Evolutionary conservation across 805 yeast species (phyloP), one percentile per base, ranked within the genome.

Genomic region (Saturnispora kantuleensis): DNA sequence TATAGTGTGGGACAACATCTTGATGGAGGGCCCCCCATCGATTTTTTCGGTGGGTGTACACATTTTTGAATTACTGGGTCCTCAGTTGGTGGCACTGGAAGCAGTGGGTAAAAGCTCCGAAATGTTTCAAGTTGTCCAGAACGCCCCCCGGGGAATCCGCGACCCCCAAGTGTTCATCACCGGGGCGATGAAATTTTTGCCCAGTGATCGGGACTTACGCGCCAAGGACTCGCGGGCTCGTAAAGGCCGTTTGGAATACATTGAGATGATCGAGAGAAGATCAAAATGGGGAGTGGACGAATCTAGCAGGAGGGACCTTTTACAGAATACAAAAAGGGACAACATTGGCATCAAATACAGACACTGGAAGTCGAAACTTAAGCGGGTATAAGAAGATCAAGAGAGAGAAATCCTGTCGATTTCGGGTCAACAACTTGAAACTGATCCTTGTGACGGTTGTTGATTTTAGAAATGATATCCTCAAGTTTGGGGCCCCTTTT

Each of bases 1-100:
- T 37, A 67, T 97, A 45, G 81, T 93, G 0, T 90, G 98, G 97
- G 98, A 93, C 63, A 85, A 94, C 50, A 65, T 90, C 41, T 89
- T 94, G 69, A 87, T 84, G 57, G 97, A 90, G 59, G 96, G 87
- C 28, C 81, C 95, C 1, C 85, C 85, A 56, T 76, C 93, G 10
- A 68, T 93, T 13, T 93, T 88, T 66, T 77, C 95, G 47, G 74
- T 85, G 3, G 81, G 95, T 1, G 64, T 90, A 44, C 82, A 96
- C 1, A 74, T 93, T 11, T 75, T 89, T 59, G 84, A 84, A 56
- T 61, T 81, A 50, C 70, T 88, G 43, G 89, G 84, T 55, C 82
- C 85, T 1, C 75, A 75, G 15, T 6, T 21, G 26, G 26, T 21
- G 37, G n/a, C 32, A 13, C 13, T 26, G 31, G 8, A 32, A 35